Percentiles rank a stretch among this genome's conserved stretches.
phyloP scores from a whole-genome alignment of 371 early-diverging fungal genomes.

The Conidiobolus incongruus region DNA sequence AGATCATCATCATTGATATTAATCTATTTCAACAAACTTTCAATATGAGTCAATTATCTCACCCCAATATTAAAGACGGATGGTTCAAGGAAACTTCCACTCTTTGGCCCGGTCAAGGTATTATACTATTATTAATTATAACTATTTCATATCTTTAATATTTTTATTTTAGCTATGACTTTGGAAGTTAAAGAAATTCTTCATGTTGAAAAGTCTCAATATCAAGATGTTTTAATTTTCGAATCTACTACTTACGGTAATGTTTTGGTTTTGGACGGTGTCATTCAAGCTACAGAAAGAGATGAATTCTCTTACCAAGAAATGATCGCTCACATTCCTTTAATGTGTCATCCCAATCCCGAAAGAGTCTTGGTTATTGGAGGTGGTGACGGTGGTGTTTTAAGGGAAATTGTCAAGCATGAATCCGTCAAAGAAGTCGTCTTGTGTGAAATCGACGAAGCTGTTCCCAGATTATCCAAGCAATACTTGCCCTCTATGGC shows the following conservation, averaged over 20 bases:
- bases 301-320: slow-evolving; percentile 97
- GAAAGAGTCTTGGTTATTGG: slow-evolving; percentile 90
- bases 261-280: slow-evolving; percentile 90
- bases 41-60: neutral
- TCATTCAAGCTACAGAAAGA: slow-evolving; percentile 90
- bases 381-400: slow-evolving; percentile 92
- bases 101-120: slow-evolving; percentile 93
- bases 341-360: slow-evolving; percentile 89
- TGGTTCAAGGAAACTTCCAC: slow-evolving; percentile 88
- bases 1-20: too few species aligned
- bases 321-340: slow-evolving; percentile 90
- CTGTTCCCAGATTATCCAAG: slow-evolving; percentile 75
- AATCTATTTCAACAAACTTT: too few species aligned
- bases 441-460: slow-evolving; percentile 90
- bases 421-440: slow-evolving; percentile 69
- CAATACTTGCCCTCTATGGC: slow-evolving; percentile 84
- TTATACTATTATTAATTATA: neutral
- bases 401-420: slow-evolving; percentile 93
- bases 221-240: slow-evolving; percentile 94
- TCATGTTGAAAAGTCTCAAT: slow-evolving; percentile 76
- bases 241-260: slow-evolving; percentile 82
- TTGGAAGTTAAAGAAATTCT: slow-evolving; percentile 84
- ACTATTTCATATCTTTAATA: neutral
- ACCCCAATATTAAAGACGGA: slow-evolving; percentile 76
- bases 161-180: slow-evolving; percentile 45